Evolutionary conservation across 495 filamentous ascomycete species (phyloP).

Genomic region (Amphirosellinia nigrospora): DNA sequence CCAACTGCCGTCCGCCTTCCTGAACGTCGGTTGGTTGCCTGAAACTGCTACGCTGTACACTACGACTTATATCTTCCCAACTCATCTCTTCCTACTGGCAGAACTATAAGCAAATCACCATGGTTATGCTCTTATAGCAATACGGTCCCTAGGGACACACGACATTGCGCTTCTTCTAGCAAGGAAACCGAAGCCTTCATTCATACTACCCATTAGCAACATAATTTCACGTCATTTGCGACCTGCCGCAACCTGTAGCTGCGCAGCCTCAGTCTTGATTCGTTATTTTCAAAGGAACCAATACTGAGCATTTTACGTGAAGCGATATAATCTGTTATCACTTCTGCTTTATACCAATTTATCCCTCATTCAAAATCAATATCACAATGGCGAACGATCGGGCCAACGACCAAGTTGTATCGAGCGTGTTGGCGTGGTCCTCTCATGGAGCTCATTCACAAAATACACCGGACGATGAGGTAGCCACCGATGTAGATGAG

Average conservation of each 20-base stretch:
- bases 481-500: conserved; percentile 42
- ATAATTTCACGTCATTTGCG: conserved; percentile 2
- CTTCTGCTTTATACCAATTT: conserved; percentile 16
- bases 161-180: conserved; percentile 36
- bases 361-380: conserved; percentile 8
- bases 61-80: background rate
- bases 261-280: background rate
- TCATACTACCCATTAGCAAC: conserved; percentile 30
- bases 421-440: conserved; percentile 51
- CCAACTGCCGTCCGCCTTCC: conserved; percentile 14
- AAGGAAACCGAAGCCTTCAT: conserved; percentile 38
- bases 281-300: conserved; percentile 2
- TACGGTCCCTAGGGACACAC: conserved; percentile 62
- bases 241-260: background rate
- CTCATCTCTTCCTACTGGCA: conserved; percentile 17
- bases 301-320: background rate
- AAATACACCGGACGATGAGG: conserved; percentile 50
- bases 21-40: background rate
- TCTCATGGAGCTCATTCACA: conserved; percentile 51
- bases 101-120: conserved; percentile 32
- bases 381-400: conserved; percentile 46
- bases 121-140: conserved; percentile 61
- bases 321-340: background rate
- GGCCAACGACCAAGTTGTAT: conserved; percentile 46
- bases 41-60: background rate